Evolutionary conservation across 2,329 filamentous ascomycete species (phyloP), one percentile per base, ranked within the genome.

Genomic region (Rhynchosporium secalis): DNA sequence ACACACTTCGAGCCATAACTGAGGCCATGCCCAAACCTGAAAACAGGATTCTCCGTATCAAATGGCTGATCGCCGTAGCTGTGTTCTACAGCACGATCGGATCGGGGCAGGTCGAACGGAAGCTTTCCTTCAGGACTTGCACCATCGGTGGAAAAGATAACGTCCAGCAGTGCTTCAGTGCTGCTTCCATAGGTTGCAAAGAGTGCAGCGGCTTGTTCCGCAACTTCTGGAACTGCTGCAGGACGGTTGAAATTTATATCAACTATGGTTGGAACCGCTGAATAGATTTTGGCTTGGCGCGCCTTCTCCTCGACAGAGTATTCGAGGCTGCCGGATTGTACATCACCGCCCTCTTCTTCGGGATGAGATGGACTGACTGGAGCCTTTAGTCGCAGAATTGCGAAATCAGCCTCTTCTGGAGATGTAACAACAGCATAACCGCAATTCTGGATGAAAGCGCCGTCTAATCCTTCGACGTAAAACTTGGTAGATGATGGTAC

Each of bases 81-180:
- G 3, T 43, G 38, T 40, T 43, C 38, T 10, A 46, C 40, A n/a
- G 54, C 54, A 7, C 9, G 4, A 8, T 9, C 33, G 28, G 26
- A 45, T 12, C 40, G 31, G 28, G 54, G 54, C 8, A 56, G 26
- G 33, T 56, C 54, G 20, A 56, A 56, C 12, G 54, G 54, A 26
- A 56, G 26, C 13, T 46, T 56, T 0, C 54, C 54, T 28, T 56
- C 54, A 3, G 40, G 54, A 4, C 7, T 4, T 2, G 1, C 20
- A 3, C 33, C 7, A 28, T 40, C 54, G 9, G 6, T 5, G 5
- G 6, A 5, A 20, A 56, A 45, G 4, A 56, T 20, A 29, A 56
- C 28, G 33, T 56, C 54, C 38, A 56, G 28, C 7, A 56, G 45
- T 4, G 54, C 54, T 3, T 31, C 15, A 10, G 40, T 10, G 1